These are phyloP conservation scores for Nicotiana attenuata DNA, from an alignment of 257 asterid genomes.

Conservation along the genomic window DNA sequence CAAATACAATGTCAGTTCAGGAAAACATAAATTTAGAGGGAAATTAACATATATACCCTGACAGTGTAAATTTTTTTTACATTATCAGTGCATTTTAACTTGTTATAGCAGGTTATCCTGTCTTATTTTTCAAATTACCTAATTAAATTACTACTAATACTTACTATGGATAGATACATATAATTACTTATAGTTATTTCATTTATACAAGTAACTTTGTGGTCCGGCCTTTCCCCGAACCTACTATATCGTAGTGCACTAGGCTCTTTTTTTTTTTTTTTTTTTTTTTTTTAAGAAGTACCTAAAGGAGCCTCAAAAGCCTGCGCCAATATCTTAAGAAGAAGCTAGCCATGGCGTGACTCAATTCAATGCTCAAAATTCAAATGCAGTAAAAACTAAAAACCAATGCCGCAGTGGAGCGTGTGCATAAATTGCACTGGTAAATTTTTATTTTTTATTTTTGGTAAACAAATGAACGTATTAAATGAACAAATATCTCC, in stretches of 20 bases:
- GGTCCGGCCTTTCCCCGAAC: too few species aligned
- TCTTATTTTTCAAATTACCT: neutral
- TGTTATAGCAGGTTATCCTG: neutral
- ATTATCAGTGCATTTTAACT: neutral
- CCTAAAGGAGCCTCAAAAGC: neutral
- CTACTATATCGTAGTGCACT: too few species aligned
- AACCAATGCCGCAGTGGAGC: slow-evolving; percentile 10
- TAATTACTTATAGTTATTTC: neutral
- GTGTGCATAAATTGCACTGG: neutral
- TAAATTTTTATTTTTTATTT: neutral
- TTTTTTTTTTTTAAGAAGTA: too few species aligned
- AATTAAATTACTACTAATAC: too few species aligned
- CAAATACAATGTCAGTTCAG: too few species aligned
- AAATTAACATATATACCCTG: neutral
- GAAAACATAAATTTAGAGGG: neutral
- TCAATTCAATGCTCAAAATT: slow-evolving; percentile 9
- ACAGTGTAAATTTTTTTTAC: too few species aligned
- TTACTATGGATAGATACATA: neutral
- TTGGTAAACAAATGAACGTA: neutral
- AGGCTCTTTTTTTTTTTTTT: too few species aligned
- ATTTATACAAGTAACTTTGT: too few species aligned
- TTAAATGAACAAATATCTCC: neutral
- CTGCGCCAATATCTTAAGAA: neutral
- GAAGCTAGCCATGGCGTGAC: slow-evolving; percentile 4
- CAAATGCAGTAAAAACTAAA: neutral